These are phyloP conservation scores for Dissophora globulifera DNA, from an alignment of 192 early-diverging fungal species.

Conservation along the genomic window DNA sequence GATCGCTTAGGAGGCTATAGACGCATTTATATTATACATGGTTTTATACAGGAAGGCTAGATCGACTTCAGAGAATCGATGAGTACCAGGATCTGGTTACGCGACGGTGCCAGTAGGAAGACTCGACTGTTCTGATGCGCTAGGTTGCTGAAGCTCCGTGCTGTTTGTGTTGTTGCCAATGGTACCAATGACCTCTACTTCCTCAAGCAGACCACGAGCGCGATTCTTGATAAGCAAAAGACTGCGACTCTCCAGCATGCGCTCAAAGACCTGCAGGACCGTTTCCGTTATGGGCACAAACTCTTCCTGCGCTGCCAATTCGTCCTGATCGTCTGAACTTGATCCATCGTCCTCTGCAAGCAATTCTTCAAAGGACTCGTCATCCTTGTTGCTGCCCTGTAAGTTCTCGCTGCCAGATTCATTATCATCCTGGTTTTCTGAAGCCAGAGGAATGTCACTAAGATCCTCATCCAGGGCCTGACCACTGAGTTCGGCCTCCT, in stretches of 20 bases:
- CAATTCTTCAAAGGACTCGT: too few species aligned
- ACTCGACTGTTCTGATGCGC: not conserved
- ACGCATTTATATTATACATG: not conserved
- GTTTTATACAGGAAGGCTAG: not conserved
- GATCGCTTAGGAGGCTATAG: too few species aligned
- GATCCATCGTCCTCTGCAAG: too few species aligned
- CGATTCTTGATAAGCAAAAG: conserved; percentile 48
- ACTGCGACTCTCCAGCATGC: conserved; percentile 40
- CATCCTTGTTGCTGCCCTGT: not conserved
- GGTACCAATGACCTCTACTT: conserved; percentile 7
- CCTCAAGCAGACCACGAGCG: conserved; percentile 33
- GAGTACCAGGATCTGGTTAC: not conserved
- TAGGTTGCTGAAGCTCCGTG: not conserved
- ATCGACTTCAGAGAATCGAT: too few species aligned
- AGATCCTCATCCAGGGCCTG: conserved; percentile 29
- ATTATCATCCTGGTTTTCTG: not conserved
- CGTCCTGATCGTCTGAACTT: too few species aligned
- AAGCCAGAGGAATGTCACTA: conserved; percentile 9
- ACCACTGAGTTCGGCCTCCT: conserved; percentile 20
- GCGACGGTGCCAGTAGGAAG: not conserved
- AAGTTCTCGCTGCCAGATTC: not conserved
- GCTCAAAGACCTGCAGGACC: conserved; percentile 41
- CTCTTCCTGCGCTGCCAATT: not conserved
- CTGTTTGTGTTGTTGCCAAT: not conserved
- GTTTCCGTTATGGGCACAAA: conserved; percentile 34